Percentiles rank a stretch among this genome's conserved stretches.
Evolutionary conservation across 768 basidiomycete genomes (phyloP).

Genomic region (Roridomyces roridus): DNA sequence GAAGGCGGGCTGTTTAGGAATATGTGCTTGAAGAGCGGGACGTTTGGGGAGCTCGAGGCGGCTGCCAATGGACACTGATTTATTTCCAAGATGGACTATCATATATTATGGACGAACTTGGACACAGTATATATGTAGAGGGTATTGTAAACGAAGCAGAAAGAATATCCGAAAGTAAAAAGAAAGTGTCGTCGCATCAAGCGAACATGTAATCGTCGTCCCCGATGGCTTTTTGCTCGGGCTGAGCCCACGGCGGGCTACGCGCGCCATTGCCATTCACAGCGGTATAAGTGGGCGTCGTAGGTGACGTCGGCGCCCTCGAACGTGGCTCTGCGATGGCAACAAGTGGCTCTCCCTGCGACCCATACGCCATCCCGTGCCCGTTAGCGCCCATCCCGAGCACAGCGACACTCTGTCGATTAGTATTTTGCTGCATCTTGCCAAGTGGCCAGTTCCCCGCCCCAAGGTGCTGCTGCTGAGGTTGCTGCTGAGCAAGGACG

Average conservation of each 20-base stretch:
- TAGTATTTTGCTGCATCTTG: neutral
- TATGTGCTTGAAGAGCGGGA: constrained; percentile 54
- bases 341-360: too few species aligned
- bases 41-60: constrained; percentile 19
- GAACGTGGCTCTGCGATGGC: too few species aligned
- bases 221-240: too few species aligned
- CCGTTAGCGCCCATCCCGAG: neutral
- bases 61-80: constrained; percentile 47
- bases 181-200: too few species aligned
- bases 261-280: neutral
- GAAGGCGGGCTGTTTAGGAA: constrained; percentile 53
- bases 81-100: too few species aligned
- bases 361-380: too few species aligned
- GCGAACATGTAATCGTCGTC: too few species aligned
- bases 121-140: too few species aligned
- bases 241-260: constrained; percentile 13
- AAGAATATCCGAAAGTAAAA: too few species aligned
- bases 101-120: too few species aligned
- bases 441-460: constrained; percentile 17
- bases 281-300: neutral
- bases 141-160: too few species aligned
- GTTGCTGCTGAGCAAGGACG: neutral
- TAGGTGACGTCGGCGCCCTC: too few species aligned
- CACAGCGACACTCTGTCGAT: neutral
- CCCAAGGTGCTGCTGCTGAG: neutral